Evolutionary conservation across 1,139 yeast species (phyloP), one percentile per base, ranked within the genome.

Genomic region (Meyerozyma carpophila): DNA sequence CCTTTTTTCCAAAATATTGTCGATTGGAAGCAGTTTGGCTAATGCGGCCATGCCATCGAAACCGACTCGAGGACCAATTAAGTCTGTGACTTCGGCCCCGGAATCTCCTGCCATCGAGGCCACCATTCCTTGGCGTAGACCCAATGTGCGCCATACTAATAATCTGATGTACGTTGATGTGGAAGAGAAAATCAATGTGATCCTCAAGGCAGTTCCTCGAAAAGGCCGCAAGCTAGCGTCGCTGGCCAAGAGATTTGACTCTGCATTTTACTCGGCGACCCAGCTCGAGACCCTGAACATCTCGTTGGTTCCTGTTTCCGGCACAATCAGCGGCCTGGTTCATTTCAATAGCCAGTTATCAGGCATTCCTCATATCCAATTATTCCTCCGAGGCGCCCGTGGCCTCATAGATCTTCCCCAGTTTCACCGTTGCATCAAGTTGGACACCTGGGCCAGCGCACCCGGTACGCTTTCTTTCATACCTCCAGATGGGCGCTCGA

Each of bases 401-500:
- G 66, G 70, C 43, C 62, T 70, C 31, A 47, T 79, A 31, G 73
- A 73, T 5, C 52, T 52, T 16, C 86, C 91, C 0, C 63, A 74
- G 28, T 75, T 83, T 49, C 93, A 85, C 56, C 74, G 69, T 32
- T 77, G 87, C 53, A 75, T 85, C 1, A 69, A 79, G 44, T 50
- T 70, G 4, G 72, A 66, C 25, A 58, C 61, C 27, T 81, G 84
- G 82, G 43, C 51, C 9, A 50, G 54, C 9, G 56, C 55, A 6
- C 63, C 65, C 1, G 79, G 78, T 0, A 50, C 67, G 0, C 58
- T 90, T 37, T 70, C 81, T 13, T 88, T 91, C 55, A 75, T 86
- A 18, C 98, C 98, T 3, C 96, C 98, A 0, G 97, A 93, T 61
- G 98, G 95, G 4, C 75, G 70, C 48, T 79, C 82, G 36, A 70